Evolutionary conservation across 176 grass and related monocot genomes (phyloP).

Genomic region (Musa troglodytarum): DNA sequence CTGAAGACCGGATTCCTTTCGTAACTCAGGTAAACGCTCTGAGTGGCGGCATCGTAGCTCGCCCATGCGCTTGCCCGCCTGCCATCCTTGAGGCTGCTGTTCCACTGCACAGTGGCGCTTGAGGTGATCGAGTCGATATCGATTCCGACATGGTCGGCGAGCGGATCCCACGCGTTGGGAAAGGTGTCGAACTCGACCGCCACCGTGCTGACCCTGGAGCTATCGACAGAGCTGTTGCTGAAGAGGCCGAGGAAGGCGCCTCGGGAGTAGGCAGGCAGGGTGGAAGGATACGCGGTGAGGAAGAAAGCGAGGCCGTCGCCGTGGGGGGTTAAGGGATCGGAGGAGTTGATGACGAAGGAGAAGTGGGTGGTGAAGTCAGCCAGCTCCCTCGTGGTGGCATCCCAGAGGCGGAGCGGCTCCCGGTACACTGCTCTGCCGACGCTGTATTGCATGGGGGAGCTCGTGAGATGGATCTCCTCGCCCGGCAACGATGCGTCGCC

Average conservation of each 20-base stretch:
- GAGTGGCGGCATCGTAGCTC: conserved; percentile 13
- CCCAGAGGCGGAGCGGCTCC: conserved; percentile 34
- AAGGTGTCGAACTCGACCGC: conserved; percentile 45
- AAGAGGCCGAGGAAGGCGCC: conserved; percentile 42
- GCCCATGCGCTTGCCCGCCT: conserved; percentile 14
- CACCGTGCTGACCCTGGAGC: conserved; percentile 7
- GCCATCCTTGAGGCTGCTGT: neutral
- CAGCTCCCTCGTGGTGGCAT: conserved; percentile 28
- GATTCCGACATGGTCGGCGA: conserved; percentile 23
- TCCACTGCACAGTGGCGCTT: neutral
- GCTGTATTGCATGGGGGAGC: conserved; percentile 1
- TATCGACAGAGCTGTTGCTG: neutral
- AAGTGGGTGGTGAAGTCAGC: conserved; percentile 39
- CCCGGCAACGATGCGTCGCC: conserved; percentile 14
- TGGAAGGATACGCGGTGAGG: conserved; percentile 30
- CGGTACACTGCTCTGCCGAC: conserved; percentile 12
- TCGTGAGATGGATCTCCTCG: neutral
- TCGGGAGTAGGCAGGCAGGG: neutral
- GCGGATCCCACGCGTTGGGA: conserved; percentile 22
- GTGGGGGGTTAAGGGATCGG: neutral
- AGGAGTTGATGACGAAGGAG: conserved; percentile 26
- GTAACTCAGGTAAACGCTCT: conserved; percentile 2
- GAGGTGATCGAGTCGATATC: conserved; percentile 17
- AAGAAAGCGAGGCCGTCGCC: conserved; percentile 56
- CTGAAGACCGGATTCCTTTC: neutral